Percentiles rank a stretch among this genome's conserved stretches.
Evolutionary conservation across 352 stramenopile species (phyloP).

Genomic region (Globisporangium okanoganense): DNA sequence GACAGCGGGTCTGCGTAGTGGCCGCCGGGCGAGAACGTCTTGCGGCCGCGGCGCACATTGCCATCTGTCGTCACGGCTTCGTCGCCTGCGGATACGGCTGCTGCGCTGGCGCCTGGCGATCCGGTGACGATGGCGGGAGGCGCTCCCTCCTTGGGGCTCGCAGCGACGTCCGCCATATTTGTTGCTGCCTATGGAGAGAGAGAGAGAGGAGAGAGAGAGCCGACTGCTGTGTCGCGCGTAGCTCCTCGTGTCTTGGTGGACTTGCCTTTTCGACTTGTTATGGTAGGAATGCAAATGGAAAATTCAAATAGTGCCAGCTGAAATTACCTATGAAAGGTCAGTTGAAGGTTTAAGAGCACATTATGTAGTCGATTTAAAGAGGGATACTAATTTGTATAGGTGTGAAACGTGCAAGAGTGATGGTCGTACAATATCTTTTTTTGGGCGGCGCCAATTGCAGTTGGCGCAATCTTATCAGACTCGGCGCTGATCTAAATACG

Average conservation of each 20-base stretch:
- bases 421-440: constrained; percentile 3
- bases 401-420: not conserved
- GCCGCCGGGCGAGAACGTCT: constrained; percentile 23
- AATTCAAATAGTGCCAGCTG: not conserved
- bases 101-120: constrained; percentile 7
- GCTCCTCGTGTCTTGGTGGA: constrained; percentile 1
- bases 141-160: not conserved
- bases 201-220: not conserved
- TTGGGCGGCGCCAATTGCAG: not conserved
- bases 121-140: constrained; percentile 17
- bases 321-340: not conserved
- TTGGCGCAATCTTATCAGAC: constrained; percentile 7
- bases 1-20: constrained; percentile 79
- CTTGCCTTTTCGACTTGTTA: constrained; percentile 3
- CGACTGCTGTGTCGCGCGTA: not conserved
- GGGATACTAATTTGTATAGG: not conserved
- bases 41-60: constrained; percentile 1
- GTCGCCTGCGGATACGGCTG: constrained; percentile 15
- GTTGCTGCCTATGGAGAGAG: not conserved
- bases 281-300: not conserved
- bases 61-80: constrained; percentile 12
- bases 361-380: not conserved
- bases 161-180: constrained; percentile 14
- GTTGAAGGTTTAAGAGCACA: not conserved
- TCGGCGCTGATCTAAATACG: constrained; percentile 1